phyloP scores from a whole-genome alignment of 192 early-diverging fungal genomes.

The Coemansia sp. region DNA sequence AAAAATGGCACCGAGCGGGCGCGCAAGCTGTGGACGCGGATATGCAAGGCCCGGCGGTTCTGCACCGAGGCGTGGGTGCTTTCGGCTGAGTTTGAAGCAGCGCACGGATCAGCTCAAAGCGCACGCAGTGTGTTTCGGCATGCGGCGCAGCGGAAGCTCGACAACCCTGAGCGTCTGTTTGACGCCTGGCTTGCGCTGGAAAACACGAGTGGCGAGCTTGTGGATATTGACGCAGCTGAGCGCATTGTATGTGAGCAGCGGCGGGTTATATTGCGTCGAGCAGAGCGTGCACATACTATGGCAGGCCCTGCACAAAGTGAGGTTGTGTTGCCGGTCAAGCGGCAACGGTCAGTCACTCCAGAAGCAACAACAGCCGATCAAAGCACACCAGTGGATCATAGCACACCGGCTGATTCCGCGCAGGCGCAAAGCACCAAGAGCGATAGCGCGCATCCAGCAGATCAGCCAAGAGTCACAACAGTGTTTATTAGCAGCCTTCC shows the following conservation, averaged over 20 bases:
- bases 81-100: constrained; percentile 38
- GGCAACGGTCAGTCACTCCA: constrained; percentile 1
- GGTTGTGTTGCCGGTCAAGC: not conserved
- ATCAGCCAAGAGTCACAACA: not conserved
- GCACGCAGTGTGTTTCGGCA: constrained; percentile 40
- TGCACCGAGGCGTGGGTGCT: constrained; percentile 45
- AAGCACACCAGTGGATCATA: not conserved
- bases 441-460: not conserved
- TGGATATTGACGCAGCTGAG: constrained; percentile 14
- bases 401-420: not conserved
- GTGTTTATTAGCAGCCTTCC: constrained; percentile 41
- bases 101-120: constrained; percentile 15
- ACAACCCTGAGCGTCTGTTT: constrained; percentile 41
- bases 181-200: constrained; percentile 40
- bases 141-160: constrained; percentile 44
- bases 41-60: constrained; percentile 33
- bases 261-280: constrained; percentile 16
- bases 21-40: constrained; percentile 32
- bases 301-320: not conserved
- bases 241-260: constrained; percentile 23
- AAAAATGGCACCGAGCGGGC: not conserved
- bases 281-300: constrained; percentile 10
- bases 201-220: constrained; percentile 13
- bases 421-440: not conserved
- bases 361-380: not conserved